Evolutionary conservation across 1,284 basidiomycete genomes (phyloP).

Genomic region (Coniferiporia weirii): DNA sequence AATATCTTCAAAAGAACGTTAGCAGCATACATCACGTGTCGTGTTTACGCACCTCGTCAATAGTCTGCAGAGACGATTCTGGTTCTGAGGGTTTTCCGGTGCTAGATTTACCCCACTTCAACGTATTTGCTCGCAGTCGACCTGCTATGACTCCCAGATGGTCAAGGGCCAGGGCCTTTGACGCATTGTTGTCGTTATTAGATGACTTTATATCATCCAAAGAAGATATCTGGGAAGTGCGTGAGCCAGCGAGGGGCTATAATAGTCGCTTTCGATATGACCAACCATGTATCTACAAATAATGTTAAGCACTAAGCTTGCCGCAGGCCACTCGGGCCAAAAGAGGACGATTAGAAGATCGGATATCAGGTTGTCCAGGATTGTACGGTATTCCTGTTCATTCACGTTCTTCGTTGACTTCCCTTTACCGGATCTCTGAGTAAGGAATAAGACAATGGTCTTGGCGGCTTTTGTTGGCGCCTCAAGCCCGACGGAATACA

Average conservation of each 20-base stretch:
- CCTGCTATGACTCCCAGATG: constrained; percentile 91
- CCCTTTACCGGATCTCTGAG: constrained; percentile 77
- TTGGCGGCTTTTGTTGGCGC: constrained; percentile 80
- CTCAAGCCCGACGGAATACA: constrained; percentile 66
- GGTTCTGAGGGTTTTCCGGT: constrained; percentile 19
- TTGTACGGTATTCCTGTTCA: constrained; percentile 85
- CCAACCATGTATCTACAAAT: constrained; percentile 81
- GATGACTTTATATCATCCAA: constrained; percentile 77
- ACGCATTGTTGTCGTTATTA: constrained; percentile 67
- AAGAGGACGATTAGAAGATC: constrained; percentile 88
- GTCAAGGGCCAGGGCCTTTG: constrained; percentile 85
- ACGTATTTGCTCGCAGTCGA: constrained; percentile 56
- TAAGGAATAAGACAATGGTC: constrained; percentile 80
- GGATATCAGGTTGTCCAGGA: constrained; percentile 85
- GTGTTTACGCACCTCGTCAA: constrained; percentile 59
- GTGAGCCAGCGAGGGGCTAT: neutral
- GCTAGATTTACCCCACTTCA: constrained; percentile 44
- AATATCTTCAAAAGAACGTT: constrained; percentile 44
- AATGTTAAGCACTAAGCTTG: constrained; percentile 73
- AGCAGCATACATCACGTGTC: neutral
- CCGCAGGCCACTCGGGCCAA: constrained; percentile 96
- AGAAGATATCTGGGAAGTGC: constrained; percentile 52
- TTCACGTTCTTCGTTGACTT: constrained; percentile 84
- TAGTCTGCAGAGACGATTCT: constrained; percentile 39
- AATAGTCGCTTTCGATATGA: neutral